Evolutionary conservation across 2,329 filamentous ascomycete genomes (phyloP).

Genomic region (Claviceps sorghi): DNA sequence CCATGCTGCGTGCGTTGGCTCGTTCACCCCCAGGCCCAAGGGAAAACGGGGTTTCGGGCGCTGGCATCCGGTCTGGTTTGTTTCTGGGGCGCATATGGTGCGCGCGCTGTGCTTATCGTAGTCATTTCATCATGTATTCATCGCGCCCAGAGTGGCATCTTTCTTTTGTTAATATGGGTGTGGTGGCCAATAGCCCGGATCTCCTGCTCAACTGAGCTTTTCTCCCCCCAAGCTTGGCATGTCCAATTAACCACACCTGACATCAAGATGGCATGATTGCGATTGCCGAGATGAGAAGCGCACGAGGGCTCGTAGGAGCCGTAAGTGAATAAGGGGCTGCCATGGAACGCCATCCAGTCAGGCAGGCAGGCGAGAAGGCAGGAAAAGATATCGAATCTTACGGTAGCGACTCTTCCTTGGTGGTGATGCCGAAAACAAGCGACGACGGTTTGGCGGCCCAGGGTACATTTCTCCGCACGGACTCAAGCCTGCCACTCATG

Average conservation of each 20-base stretch:
- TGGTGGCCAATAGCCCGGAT: neutral
- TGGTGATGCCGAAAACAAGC: neutral
- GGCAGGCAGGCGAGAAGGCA: neutral
- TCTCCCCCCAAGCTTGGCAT: neutral
- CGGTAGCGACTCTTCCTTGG: neutral
- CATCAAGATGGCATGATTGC: neutral
- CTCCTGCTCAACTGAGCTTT: neutral
- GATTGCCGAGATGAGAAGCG: neutral
- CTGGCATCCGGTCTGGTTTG: neutral
- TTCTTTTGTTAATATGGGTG: neutral
- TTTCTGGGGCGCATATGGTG: neutral
- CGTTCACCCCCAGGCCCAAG: neutral
- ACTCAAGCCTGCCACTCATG: neutral
- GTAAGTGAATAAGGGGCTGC: neutral
- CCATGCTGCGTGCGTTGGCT: neutral
- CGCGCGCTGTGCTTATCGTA: neutral
- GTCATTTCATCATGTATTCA: neutral
- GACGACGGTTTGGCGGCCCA: neutral
- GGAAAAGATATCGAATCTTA: neutral
- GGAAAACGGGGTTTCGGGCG: neutral
- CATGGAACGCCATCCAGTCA: neutral
- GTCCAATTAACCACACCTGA: neutral
- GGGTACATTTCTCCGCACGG: neutral
- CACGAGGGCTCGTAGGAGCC: neutral
- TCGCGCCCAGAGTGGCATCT: neutral